Conservation (phyloP, 164 flowering plant species). For the Macadamia integrifolia region DNA sequence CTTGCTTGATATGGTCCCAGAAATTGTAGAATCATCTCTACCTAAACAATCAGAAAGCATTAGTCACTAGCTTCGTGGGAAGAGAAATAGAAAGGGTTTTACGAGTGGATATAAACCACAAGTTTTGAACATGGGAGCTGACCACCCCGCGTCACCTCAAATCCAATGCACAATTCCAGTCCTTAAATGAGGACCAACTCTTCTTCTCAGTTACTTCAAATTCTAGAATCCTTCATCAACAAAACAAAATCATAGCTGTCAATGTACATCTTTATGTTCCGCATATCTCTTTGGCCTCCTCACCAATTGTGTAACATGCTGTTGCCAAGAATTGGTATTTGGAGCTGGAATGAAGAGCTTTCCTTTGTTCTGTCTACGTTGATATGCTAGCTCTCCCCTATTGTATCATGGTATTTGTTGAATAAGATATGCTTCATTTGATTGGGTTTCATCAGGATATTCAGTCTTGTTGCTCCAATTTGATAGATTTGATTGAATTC, state of each 20-base stretch:
- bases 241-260: background rate
- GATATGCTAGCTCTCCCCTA: background rate
- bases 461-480: background rate
- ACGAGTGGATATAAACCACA: background rate
- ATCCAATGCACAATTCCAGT: too few species aligned
- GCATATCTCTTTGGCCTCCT: too few species aligned
- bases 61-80: conserved; percentile 23
- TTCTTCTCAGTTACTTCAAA: too few species aligned
- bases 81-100: background rate
- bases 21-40: conserved; percentile 44
- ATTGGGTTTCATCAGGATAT: background rate
- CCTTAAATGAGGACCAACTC: too few species aligned
- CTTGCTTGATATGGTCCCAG: conserved; percentile 80
- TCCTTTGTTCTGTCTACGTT: background rate
- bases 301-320: too few species aligned
- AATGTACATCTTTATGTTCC: background rate
- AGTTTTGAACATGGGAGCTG: background rate
- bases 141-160: too few species aligned
- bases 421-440: background rate
- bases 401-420: background rate
- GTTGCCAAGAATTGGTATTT: too few species aligned
- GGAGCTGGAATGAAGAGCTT: too few species aligned
- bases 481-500: background rate
- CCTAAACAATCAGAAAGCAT: conserved; percentile 19
- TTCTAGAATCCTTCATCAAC: background rate